phyloP scores from a whole-genome alignment of 208 protist species.

The Leishmania martiniquensis region DNA sequence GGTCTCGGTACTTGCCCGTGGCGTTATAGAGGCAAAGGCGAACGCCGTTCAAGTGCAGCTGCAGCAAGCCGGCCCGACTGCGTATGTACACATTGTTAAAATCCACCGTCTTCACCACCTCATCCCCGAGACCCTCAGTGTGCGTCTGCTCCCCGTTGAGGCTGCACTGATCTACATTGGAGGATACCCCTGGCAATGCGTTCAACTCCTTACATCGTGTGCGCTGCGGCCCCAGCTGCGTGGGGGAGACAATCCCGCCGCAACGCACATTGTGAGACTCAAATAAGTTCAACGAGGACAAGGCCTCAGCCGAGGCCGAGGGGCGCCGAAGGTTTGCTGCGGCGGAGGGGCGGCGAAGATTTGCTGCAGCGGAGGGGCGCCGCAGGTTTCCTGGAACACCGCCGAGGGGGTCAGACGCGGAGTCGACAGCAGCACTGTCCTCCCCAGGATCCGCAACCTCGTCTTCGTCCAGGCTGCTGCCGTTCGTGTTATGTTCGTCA shows the following conservation, averaged over 20 bases:
- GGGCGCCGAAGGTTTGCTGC: not conserved
- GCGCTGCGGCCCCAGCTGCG: constrained; percentile 4
- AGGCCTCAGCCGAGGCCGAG: not conserved
- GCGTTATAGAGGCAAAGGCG: constrained; percentile 83
- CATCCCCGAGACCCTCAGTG: constrained; percentile 30
- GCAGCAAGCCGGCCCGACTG: constrained; percentile 54
- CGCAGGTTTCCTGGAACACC: not conserved
- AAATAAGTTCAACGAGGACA: not conserved
- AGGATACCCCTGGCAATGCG: constrained; percentile 6
- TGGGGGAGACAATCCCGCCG: not conserved
- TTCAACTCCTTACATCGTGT: constrained; percentile 24
- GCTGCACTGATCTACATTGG: constrained; percentile 7
- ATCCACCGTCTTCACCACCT: constrained; percentile 66
- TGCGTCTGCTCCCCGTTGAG: constrained; percentile 13
- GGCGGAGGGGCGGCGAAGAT: not conserved
- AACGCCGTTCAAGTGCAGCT: constrained; percentile 88
- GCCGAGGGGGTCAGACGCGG: not conserved
- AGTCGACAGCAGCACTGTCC: not conserved
- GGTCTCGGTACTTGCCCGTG: constrained; percentile 77
- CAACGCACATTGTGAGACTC: not conserved
- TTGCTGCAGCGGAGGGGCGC: not conserved
- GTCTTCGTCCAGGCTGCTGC: constrained; percentile 17
- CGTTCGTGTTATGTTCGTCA: constrained; percentile 29
- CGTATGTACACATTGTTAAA: constrained; percentile 56
- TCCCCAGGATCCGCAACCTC: constrained; percentile 20